Evolutionary conservation across 495 filamentous ascomycete genomes (phyloP), one percentile per base, ranked within the genome.

Genomic region (Trichoderma asperelloides): DNA sequence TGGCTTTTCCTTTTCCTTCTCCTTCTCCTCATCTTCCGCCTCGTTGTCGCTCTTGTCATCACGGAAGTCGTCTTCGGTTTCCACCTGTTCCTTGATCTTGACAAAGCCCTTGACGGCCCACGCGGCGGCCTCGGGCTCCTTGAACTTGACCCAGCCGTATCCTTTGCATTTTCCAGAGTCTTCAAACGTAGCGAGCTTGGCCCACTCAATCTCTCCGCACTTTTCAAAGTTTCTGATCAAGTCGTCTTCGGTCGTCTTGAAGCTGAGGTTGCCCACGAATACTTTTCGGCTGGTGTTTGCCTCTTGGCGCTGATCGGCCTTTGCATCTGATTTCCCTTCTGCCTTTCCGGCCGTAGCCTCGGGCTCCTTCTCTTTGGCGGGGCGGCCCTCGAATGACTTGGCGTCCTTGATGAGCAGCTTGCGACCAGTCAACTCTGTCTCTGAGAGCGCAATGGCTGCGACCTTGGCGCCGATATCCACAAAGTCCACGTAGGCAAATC

Each of bases 111-210:
- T 88, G 70, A 96, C 92, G 9, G 93, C 95, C 72, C 85, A 86
- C 70, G 86, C 81, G 0, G 90, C 92, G 0, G 88, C 85, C 23
- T 89, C 87, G 21, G 91, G 69, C 28, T 92, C 87, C 73, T 88
- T 87, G 78, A 98, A 99, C 47, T 89, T 88, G 62, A 98, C 87
- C 91, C 95, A 98, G 23, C 88, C 93, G 80, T 91, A 99, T 1
- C 95, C 95, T 80, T 97, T 97, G 81, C 96, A 98, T 79, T 98
- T 98, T 30, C 95, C 96, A 47, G 88, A 87, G 72, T 99, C 96
- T 75, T 98, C 92, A 73, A 99, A 99, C 0, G 93, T 96, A 2
- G 96, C 96, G 62, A 96, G 78, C 75, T 94, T 91, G 69, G 93
- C 82, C 77, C 89, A 89, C 41, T 81, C 78, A 66, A 99, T 82